Evolutionary conservation across 192 early-diverging fungal genomes (phyloP), one percentile per base, ranked within the genome.

Genomic region (Podila verticillata): DNA sequence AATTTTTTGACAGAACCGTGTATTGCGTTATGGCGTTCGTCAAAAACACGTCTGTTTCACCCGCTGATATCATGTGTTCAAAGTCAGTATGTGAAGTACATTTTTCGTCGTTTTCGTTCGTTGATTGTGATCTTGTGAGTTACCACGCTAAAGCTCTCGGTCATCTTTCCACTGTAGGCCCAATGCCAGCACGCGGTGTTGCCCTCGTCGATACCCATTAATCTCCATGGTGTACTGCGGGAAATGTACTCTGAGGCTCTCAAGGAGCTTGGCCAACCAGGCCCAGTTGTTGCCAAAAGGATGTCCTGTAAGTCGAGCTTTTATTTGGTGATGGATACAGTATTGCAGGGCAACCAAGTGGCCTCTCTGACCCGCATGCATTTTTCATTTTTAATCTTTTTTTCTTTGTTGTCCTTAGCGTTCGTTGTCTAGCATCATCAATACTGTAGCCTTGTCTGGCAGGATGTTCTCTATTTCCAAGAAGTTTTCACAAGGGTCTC

Each of bases 361-460:
- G 3, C 39, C 34, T 57, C 66, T 44, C 66, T 36, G 28, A 58
- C 66, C 26, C 35, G 20, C 65, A 57, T 57, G 22, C 19, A 28
- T 1, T 5, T 67, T 57, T 28, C 7, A 7, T 44, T 64, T 28
- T 57, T 28, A 1, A 7, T 44, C 48, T 28, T 47, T 56, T 67
- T 26, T 47, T 47, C 20, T 57, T 54, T 31, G 15, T 22, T 67
- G 22, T 58, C 56, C 67, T 34, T 69, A 69, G 67, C 58, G 47
- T 61, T 34, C 47, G 58, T 49, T 69, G 44, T 69, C 67, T 49
- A 17, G 67, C 47, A 69, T 69, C 67, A 61, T 61, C 32, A 61
- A 49, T 44, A 69, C 67, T 49, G 54, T 67, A 44, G 56, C 66
- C 0, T 28, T 22, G 35, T 67, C 56, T 35, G 64, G 64, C 6